These are phyloP conservation scores for Pythium volutum DNA, from an alignment of 352 stramenopile species.

Conservation along the genomic window DNA sequence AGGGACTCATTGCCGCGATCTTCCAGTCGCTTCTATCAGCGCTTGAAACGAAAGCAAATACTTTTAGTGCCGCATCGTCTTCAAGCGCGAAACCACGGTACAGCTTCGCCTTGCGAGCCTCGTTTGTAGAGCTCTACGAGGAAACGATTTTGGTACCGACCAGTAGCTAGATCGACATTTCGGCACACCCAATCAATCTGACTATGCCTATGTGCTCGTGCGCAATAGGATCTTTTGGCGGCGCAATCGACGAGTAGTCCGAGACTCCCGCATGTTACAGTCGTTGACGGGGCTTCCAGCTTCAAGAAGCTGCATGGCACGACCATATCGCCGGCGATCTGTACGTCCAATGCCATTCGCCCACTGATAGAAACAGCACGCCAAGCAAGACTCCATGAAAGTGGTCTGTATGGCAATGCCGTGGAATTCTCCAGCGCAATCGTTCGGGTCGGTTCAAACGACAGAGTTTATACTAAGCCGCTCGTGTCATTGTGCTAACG, in stretches of 20 bases:
- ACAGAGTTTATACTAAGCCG: too few relatives aligned
- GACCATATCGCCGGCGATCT: constrained; percentile 29
- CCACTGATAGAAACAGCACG: constrained; percentile 31
- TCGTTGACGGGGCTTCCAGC: constrained; percentile 6
- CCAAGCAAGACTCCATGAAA: constrained; percentile 25
- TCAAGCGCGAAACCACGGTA: constrained; percentile 7
- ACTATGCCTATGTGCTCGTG: neutral
- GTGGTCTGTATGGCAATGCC: constrained; percentile 39
- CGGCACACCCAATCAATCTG: neutral
- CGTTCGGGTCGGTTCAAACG: constrained; percentile 29
- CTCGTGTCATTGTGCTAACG: neutral
- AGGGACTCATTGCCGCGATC: constrained; percentile 30
- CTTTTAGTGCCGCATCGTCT: neutral
- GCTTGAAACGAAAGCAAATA: constrained; percentile 30
- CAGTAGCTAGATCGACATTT: neutral
- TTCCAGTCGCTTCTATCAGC: constrained; percentile 34
- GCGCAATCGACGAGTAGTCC: neutral
- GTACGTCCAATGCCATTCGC: constrained; percentile 22
- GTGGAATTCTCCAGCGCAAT: constrained; percentile 48
- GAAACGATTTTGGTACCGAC: constrained; percentile 43
- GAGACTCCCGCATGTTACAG: neutral
- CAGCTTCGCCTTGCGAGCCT: constrained; percentile 36
- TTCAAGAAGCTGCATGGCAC: constrained; percentile 25
- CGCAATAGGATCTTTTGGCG: constrained; percentile 15
- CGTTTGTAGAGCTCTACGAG: constrained; percentile 55